Evolutionary conservation across 768 basidiomycete species (phyloP).

Genomic region (Neoboletus magnificus): DNA sequence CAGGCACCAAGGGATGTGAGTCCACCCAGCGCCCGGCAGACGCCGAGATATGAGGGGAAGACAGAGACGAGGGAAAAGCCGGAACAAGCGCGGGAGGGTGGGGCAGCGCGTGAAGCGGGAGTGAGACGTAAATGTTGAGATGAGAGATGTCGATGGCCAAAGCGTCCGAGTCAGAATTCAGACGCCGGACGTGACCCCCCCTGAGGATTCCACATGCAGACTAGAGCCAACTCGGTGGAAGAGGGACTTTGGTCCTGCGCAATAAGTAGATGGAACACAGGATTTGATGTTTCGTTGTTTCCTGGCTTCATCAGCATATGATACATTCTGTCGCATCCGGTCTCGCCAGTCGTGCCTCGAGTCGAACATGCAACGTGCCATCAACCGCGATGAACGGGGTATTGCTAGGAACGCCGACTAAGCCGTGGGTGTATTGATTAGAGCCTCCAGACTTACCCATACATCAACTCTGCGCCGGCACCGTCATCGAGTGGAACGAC

Average conservation of each 20-base stretch:
- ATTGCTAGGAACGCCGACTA: slow-evolving; percentile 29
- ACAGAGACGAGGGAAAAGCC: no score
- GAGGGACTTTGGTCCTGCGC: neutral
- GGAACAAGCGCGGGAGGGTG: no score
- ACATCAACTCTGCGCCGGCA: slow-evolving; percentile 45
- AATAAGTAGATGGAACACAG: no score
- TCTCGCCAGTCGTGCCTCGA: slow-evolving; percentile 45
- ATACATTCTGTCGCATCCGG: slow-evolving; percentile 40
- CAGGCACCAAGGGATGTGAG: no score
- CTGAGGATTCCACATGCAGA: no score
- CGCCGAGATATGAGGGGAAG: no score
- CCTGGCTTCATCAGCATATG: slow-evolving; percentile 34
- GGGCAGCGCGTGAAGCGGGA: no score
- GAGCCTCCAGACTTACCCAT: slow-evolving; percentile 41
- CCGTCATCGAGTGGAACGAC: slow-evolving; percentile 39
- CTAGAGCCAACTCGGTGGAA: neutral
- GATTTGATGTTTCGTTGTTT: no score
- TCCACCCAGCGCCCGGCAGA: no score
- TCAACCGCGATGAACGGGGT: slow-evolving; percentile 47
- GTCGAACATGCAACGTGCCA: slow-evolving; percentile 41
- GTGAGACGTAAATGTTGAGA: no score
- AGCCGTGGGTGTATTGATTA: neutral
- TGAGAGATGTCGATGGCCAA: no score
- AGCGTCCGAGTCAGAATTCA: neutral
- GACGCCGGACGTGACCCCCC: neutral